Percentiles rank a stretch among this genome's conserved stretches.
Conservation (phyloP, 1,139 yeast genomes). For the Candida buenavistaensis region DNA sequence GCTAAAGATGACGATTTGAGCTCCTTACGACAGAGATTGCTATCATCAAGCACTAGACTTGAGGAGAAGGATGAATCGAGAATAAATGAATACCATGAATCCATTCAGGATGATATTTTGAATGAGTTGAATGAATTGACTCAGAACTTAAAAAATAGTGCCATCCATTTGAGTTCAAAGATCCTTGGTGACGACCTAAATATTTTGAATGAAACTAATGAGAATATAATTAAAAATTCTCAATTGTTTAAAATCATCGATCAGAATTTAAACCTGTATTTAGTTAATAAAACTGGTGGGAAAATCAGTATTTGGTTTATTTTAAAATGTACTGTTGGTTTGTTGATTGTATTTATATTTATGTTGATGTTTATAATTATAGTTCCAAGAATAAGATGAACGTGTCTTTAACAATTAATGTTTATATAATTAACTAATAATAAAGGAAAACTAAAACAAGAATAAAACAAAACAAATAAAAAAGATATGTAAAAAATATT, state of each 20-base stretch:
- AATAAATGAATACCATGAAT: conserved; percentile 41
- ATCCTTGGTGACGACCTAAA: conserved; percentile 39
- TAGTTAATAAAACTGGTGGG: conserved; percentile 39
- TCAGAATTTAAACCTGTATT: conserved; percentile 36
- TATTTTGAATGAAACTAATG: conserved; percentile 37
- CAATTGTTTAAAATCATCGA: conserved; percentile 39
- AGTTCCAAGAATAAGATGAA: conserved; percentile 25
- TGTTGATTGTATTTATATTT: conserved; percentile 27
- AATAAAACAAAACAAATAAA: not conserved
- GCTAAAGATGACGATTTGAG: conserved; percentile 22
- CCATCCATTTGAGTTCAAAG: conserved; percentile 31
- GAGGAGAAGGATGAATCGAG: conserved; percentile 11
- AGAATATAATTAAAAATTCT: conserved; percentile 37
- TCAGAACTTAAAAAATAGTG: conserved; percentile 35
- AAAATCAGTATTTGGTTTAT: conserved; percentile 38
- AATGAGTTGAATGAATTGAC: conserved; percentile 41
- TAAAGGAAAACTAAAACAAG: conserved; percentile 1
- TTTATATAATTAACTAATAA: conserved; percentile 11
- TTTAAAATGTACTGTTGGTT: conserved; percentile 26
- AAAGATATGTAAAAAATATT: conserved; percentile 1
- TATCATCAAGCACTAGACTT: conserved; percentile 16
- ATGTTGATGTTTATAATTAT: conserved; percentile 28
- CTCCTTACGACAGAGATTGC: conserved; percentile 27
- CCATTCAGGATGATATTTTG: conserved; percentile 43
- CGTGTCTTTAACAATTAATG: too few species aligned